phyloP scores from a whole-genome alignment of 108 stramenopile species.

The Nitzschia putrida region DNA sequence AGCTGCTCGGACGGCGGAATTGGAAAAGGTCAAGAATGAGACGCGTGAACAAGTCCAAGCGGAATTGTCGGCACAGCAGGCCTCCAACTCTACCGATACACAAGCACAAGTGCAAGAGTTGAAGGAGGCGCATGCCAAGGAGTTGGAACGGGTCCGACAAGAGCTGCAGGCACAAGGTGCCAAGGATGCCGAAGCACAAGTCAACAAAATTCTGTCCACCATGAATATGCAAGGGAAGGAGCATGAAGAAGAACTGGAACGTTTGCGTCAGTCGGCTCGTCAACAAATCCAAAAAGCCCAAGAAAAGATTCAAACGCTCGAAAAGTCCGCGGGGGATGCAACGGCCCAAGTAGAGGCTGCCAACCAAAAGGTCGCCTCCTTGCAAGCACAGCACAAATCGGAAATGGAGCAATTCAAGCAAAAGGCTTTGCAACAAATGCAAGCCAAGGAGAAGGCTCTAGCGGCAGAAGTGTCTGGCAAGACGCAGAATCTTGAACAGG shows the following conservation, averaged over 20 bases:
- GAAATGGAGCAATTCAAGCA: conserved; percentile 20
- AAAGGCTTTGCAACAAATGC: conserved; percentile 9
- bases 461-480: conserved; percentile 5
- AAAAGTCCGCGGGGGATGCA: conserved; percentile 3
- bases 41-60: conserved; percentile 34
- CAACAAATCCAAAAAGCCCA: conserved; percentile 22
- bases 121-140: conserved; percentile 25
- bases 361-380: conserved; percentile 14
- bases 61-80: conserved; percentile 12
- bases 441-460: neutral
- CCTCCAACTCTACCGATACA: conserved; percentile 13
- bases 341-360: conserved; percentile 20
- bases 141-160: conserved; percentile 27
- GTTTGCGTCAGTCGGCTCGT: conserved; percentile 18
- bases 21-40: conserved; percentile 51
- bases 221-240: conserved; percentile 32
- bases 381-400: conserved; percentile 29
- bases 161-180: conserved; percentile 34
- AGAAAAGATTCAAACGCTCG: conserved; percentile 5
- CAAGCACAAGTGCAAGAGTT: conserved; percentile 28
- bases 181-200: conserved; percentile 32
- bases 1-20: conserved; percentile 47
- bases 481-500: conserved; percentile 30
- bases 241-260: conserved; percentile 39
- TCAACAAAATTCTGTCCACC: conserved; percentile 35